Conservation (phyloP, 306 rosid species). For the Arachis hypogaea region DNA sequence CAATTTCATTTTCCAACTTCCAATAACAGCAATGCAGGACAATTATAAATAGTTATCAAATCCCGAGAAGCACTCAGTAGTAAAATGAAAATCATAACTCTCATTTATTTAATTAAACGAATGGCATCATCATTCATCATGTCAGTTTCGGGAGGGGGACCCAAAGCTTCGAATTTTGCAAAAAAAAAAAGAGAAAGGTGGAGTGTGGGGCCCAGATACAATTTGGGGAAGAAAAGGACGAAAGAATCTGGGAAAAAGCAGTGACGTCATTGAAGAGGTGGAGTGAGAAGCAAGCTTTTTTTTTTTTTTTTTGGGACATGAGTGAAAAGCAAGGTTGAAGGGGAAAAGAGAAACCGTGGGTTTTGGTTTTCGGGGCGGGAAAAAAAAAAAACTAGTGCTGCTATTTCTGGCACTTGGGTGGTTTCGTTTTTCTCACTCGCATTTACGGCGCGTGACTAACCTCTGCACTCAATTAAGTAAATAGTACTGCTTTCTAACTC, state of each 20-base stretch:
- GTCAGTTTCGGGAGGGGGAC: slow-evolving; percentile 44
- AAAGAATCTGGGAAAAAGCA: slow-evolving; percentile 47
- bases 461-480: no score
- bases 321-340: slow-evolving; percentile 54
- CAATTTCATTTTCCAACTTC: no score
- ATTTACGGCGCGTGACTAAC: slow-evolving; percentile 44
- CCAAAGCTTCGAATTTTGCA: slow-evolving; percentile 23
- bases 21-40: no score
- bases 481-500: no score
- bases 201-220: slow-evolving; percentile 23
- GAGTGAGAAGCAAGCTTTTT: slow-evolving; percentile 49
- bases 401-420: neutral
- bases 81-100: neutral
- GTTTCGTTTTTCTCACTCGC: slow-evolving; percentile 29
- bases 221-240: slow-evolving; percentile 54
- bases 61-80: neutral
- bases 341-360: slow-evolving; percentile 69
- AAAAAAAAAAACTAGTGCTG: neutral
- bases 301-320: neutral
- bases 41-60: neutral
- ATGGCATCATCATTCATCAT: slow-evolving; percentile 34
- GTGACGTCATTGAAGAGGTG: slow-evolving; percentile 43
- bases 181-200: neutral
- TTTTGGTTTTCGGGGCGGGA: slow-evolving; percentile 44
- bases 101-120: neutral